phyloP scores from a whole-genome alignment of 2,329 filamentous ascomycete genomes.

The Penicillium hesseltinei region DNA sequence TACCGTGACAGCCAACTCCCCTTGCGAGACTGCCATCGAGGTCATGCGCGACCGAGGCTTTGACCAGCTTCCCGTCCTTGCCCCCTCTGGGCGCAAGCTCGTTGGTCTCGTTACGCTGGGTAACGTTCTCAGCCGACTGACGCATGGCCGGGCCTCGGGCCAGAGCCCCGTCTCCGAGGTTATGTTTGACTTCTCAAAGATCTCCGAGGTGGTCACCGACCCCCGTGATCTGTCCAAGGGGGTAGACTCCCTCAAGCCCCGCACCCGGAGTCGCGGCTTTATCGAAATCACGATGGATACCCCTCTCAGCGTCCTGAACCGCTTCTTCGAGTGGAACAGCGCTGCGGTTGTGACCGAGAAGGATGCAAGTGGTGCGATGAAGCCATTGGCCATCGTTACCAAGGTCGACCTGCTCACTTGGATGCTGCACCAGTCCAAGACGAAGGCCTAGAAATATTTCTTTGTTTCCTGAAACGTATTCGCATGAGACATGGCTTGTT shows the following conservation, averaged over 20 bases:
- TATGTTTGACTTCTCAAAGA: slow-evolving; percentile 93
- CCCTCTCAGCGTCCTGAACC: slow-evolving; percentile 74
- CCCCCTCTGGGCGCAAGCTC: slow-evolving; percentile 66
- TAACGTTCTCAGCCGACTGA: slow-evolving; percentile 89
- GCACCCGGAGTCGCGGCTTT: slow-evolving; percentile 65
- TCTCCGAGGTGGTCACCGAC: slow-evolving; percentile 89
- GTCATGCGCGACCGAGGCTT: slow-evolving; percentile 98
- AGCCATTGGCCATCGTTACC: slow-evolving; percentile 86
- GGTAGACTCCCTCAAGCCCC: slow-evolving; percentile 29
- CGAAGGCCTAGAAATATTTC: slow-evolving; percentile 9
- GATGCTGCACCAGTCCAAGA: slow-evolving; percentile 68
- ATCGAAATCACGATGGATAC: slow-evolving; percentile 94
- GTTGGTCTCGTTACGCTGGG: slow-evolving; percentile 93
- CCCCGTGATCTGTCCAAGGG: slow-evolving; percentile 60
- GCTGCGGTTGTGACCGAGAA: slow-evolving; percentile 90
- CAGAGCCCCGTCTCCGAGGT: slow-evolving; percentile 75
- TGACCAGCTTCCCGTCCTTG: slow-evolving; percentile 91
- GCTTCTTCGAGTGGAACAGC: slow-evolving; percentile 98
- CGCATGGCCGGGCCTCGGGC: slow-evolving; percentile 72
- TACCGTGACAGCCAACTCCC: slow-evolving; percentile 68
- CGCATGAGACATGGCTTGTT: slow-evolving; percentile 5
- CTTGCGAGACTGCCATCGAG: slow-evolving; percentile 86
- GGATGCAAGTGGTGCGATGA: slow-evolving; percentile 58
- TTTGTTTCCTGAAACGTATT: slow-evolving; percentile 13
- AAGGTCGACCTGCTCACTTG: slow-evolving; percentile 95